A percentile compares a stretch with the other conserved stretches of the same genome.
Conservation (phyloP, 495 filamentous ascomycete species). For the Collariella sp. region DNA sequence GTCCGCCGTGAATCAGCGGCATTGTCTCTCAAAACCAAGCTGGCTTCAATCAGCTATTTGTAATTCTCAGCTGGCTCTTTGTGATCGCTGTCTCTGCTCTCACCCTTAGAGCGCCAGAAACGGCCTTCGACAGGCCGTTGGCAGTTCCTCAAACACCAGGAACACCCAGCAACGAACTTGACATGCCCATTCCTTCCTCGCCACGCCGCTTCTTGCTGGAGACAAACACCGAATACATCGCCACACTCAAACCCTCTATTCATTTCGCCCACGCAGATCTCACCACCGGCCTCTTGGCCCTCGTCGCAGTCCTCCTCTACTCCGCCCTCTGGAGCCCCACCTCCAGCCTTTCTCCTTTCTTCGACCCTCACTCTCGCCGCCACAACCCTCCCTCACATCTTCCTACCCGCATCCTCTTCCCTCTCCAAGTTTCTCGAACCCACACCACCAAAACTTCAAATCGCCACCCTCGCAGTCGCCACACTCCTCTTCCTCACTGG, state of each 20-base stretch:
- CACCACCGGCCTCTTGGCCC: conserved; percentile 28
- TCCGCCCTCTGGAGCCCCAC: conserved; percentile 36
- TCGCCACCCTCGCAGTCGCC: conserved; percentile 26
- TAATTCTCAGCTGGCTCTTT: conserved; percentile 40
- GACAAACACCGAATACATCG: conserved; percentile 25
- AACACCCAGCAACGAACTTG: conserved; percentile 18
- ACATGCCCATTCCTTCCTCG: conserved; percentile 26
- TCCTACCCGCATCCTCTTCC: neutral
- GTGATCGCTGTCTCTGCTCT: conserved; percentile 37
- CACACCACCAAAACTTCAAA: conserved; percentile 18
- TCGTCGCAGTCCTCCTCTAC: conserved; percentile 34
- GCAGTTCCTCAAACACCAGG: conserved; percentile 24
- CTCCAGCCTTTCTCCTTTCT: conserved; percentile 37
- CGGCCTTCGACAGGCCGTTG: conserved; percentile 34
- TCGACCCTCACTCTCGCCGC: conserved; percentile 22
- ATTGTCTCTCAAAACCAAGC: conserved; percentile 29
- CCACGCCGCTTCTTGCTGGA: conserved; percentile 25
- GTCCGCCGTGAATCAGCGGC: conserved; percentile 42
- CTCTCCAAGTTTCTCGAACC: conserved; percentile 8
- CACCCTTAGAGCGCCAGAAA: conserved; percentile 42
- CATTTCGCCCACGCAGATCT: conserved; percentile 23
- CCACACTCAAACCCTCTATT: conserved; percentile 34
- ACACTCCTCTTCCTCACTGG: conserved; percentile 32
- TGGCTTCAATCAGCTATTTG: conserved; percentile 38
- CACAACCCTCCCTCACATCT: conserved; percentile 17